Evolutionary conservation across 805 yeast genomes (phyloP).

Genomic region (Ogataea pini): DNA sequence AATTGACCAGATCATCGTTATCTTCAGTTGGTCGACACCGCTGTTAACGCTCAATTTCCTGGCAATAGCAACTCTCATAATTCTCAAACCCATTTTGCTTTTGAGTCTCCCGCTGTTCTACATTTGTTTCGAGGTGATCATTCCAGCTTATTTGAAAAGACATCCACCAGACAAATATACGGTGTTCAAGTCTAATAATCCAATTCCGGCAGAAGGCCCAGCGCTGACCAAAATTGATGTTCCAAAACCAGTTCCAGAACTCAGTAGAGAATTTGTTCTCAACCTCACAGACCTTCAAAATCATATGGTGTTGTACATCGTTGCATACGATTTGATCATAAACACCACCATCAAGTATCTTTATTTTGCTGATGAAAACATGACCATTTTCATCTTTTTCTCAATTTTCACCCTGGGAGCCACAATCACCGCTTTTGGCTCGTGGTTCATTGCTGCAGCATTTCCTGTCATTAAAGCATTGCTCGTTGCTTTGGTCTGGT

Average conservation of each 20-base stretch:
- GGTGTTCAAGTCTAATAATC: slow-evolving; percentile 36
- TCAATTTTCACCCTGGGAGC: slow-evolving; percentile 21
- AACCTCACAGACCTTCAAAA: slow-evolving; percentile 86
- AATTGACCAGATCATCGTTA: slow-evolving; percentile 54
- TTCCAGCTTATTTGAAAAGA: slow-evolving; percentile 61
- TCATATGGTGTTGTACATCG: slow-evolving; percentile 66
- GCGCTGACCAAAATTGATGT: slow-evolving; percentile 47
- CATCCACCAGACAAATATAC: slow-evolving; percentile 61
- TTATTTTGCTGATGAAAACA: slow-evolving; percentile 61
- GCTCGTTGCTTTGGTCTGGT: slow-evolving; percentile 52
- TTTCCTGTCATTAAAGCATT: slow-evolving; percentile 35
- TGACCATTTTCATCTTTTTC: slow-evolving; percentile 55
- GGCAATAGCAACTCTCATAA: slow-evolving; percentile 34
- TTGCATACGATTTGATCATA: slow-evolving; percentile 57
- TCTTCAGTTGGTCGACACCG: slow-evolving; percentile 67
- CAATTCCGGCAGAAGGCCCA: slow-evolving; percentile 52
- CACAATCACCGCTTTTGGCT: slow-evolving; percentile 33
- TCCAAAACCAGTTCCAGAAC: slow-evolving; percentile 75
- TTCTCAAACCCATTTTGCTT: slow-evolving; percentile 62
- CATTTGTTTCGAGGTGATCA: slow-evolving; percentile 54
- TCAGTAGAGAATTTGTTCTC: slow-evolving; percentile 73
- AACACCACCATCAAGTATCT: slow-evolving; percentile 55
- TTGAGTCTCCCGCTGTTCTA: slow-evolving; percentile 55
- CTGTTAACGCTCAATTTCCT: slow-evolving; percentile 60
- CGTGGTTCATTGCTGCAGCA: slow-evolving; percentile 16